These are phyloP conservation scores for Monosporascus sp. DNA, from an alignment of 2,329 filamentous ascomycete species.

Conservation along the genomic window DNA sequence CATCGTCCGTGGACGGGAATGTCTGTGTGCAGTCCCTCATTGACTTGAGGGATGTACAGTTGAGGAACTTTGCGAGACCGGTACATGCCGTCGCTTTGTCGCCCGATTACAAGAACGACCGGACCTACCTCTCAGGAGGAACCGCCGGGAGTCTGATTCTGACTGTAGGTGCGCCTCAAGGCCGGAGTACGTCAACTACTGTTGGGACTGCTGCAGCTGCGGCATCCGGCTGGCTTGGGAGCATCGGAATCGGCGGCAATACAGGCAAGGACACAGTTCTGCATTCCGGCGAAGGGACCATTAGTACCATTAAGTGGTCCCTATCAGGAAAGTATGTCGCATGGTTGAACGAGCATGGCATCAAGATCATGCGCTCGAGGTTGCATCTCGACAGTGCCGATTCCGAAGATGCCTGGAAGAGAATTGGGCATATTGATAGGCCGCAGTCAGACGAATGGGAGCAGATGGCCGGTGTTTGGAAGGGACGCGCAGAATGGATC, in stretches of 20 bases:
- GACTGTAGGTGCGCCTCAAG: slow-evolving; percentile 73
- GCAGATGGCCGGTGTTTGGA: slow-evolving; percentile 95
- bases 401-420: slow-evolving; percentile 83
- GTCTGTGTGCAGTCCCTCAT: slow-evolving; percentile 86
- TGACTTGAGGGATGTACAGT: slow-evolving; percentile 81
- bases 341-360: slow-evolving; percentile 95
- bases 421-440: slow-evolving; percentile 85
- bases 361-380: slow-evolving; percentile 95
- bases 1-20: slow-evolving; percentile 91
- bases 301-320: slow-evolving; percentile 93
- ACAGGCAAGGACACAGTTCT: slow-evolving; percentile 80
- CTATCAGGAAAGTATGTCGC: slow-evolving; percentile 85
- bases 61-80: slow-evolving; percentile 90
- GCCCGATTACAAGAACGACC: slow-evolving; percentile 86
- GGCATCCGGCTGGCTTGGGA: slow-evolving; percentile 86
- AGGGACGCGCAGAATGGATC: slow-evolving; percentile 87
- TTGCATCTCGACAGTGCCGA: slow-evolving; percentile 71
- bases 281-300: slow-evolving; percentile 86
- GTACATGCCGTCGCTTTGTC: slow-evolving; percentile 91
- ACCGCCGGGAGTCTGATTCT: slow-evolving; percentile 82
- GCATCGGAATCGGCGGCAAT: slow-evolving; percentile 73
- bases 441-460: slow-evolving; percentile 87
- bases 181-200: slow-evolving; percentile 82
- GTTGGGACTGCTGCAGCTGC: slow-evolving; percentile 75
- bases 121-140: slow-evolving; percentile 85